phyloP scores from a whole-genome alignment of 2,329 filamentous ascomycete genomes.

The Exophiala aquamarina region DNA sequence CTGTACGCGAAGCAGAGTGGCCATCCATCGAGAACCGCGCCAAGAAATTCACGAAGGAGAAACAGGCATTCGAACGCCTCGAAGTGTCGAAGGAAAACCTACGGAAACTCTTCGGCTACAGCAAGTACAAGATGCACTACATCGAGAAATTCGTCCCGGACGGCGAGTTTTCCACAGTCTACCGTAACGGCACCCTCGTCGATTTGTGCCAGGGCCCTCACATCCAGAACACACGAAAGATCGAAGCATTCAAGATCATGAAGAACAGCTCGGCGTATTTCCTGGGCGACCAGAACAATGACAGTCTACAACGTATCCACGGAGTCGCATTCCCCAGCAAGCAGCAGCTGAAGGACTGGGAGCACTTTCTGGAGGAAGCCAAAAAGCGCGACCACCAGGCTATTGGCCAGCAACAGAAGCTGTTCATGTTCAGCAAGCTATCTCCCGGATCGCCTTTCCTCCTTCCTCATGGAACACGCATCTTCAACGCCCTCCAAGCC shows the following conservation, averaged over 20 bases:
- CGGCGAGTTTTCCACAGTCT: conserved; percentile 88
- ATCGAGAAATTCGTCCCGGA: conserved; percentile 90
- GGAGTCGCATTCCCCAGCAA: conserved; percentile 97
- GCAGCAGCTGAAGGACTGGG: conserved; percentile 88
- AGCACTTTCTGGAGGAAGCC: conserved; percentile 95
- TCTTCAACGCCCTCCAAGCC: conserved; percentile 83
- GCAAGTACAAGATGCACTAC: conserved; percentile 98
- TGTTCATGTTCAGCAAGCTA: conserved; percentile 93
- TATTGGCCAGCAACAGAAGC: conserved; percentile 91
- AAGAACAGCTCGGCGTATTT: conserved; percentile 85
- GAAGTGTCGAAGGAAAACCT: conserved; percentile 87
- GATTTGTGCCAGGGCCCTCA: conserved; percentile 95
- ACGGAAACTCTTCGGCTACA: conserved; percentile 94
- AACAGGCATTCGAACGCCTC: conserved; percentile 89
- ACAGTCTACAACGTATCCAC: conserved; percentile 94
- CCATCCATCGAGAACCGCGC: conserved; percentile 80
- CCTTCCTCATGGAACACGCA: conserved; percentile 86
- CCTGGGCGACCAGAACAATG: conserved; percentile 88
- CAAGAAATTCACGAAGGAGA: conserved; percentile 87
- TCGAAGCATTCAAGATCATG: conserved; percentile 93
- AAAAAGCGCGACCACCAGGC: conserved; percentile 94
- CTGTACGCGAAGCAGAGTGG: conserved; percentile 75
- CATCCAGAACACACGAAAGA: conserved; percentile 87
- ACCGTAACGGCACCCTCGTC: conserved; percentile 88
- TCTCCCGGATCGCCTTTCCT: conserved; percentile 95